Evolutionary conservation across 805 yeast genomes (phyloP).

Genomic region (Spathaspora gorwiae): DNA sequence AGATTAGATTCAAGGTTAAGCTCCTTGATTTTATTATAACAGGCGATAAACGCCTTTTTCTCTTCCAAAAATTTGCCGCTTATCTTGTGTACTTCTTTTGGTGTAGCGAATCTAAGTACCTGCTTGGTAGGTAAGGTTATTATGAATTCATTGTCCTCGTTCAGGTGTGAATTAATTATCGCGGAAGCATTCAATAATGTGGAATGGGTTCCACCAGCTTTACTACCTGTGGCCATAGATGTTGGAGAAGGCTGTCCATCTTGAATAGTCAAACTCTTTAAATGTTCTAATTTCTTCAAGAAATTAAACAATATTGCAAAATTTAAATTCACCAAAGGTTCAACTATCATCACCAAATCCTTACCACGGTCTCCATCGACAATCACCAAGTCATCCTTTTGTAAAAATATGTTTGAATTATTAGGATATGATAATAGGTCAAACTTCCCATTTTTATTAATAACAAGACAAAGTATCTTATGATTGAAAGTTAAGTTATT

Average conservation of each 20-base stretch:
- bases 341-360: constrained; percentile 68
- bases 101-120: constrained; percentile 70
- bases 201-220: constrained; percentile 38
- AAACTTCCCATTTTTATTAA: constrained; percentile 60
- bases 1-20: constrained; percentile 43
- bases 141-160: constrained; percentile 57
- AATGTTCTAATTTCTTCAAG: constrained; percentile 67
- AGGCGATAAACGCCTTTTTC: constrained; percentile 63
- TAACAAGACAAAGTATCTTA: constrained; percentile 44
- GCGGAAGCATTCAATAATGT: constrained; percentile 29
- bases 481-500: constrained; percentile 39
- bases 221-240: constrained; percentile 1
- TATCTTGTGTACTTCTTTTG: constrained; percentile 60
- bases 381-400: constrained; percentile 62
- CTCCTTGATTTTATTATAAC: constrained; percentile 44
- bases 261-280: constrained; percentile 44
- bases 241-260: constrained; percentile 16
- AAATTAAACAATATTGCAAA: constrained; percentile 70
- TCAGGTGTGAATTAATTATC: constrained; percentile 36
- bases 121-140: constrained; percentile 72
- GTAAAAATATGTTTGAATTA: constrained; percentile 55
- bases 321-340: constrained; percentile 57
- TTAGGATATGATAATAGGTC: constrained; percentile 67
- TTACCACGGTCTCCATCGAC: constrained; percentile 85
- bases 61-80: constrained; percentile 67